Percentiles rank a stretch among this genome's conserved stretches.
phyloP scores from a whole-genome alignment of 2,329 filamentous ascomycete species.

The Ceratocystis ficicola region DNA sequence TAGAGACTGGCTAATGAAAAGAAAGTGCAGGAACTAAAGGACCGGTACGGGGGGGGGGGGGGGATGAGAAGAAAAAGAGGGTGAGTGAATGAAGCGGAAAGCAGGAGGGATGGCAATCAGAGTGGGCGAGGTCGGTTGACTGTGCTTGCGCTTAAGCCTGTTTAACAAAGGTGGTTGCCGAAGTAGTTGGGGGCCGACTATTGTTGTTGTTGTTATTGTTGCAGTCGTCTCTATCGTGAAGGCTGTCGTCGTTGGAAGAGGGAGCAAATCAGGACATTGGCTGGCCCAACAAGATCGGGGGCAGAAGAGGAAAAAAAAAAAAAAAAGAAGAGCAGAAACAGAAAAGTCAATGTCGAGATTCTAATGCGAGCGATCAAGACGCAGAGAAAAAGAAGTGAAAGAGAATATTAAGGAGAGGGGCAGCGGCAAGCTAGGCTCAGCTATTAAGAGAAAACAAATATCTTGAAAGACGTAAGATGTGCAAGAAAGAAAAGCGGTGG shows the following conservation, averaged over 20 bases:
- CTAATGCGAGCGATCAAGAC: background rate
- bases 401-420: background rate
- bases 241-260: background rate
- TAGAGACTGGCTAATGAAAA: background rate
- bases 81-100: background rate
- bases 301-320: background rate
- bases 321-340: background rate
- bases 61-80: background rate
- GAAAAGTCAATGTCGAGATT: background rate
- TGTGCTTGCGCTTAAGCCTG: no score
- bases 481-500: background rate
- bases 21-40: background rate
- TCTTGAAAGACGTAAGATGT: background rate
- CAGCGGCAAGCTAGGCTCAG: background rate
- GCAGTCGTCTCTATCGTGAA: background rate
- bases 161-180: background rate
- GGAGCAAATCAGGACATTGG: background rate
- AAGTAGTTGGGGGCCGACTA: no score
- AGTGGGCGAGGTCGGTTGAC: no score
- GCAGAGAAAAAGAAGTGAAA: background rate
- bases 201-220: background rate
- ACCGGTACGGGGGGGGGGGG: no score
- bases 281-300: background rate
- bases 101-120: background rate
- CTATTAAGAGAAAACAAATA: constrained; percentile 11